Evolutionary conservation across 2,329 filamentous ascomycete species (phyloP).

Genomic region (Claviceps sp.): DNA sequence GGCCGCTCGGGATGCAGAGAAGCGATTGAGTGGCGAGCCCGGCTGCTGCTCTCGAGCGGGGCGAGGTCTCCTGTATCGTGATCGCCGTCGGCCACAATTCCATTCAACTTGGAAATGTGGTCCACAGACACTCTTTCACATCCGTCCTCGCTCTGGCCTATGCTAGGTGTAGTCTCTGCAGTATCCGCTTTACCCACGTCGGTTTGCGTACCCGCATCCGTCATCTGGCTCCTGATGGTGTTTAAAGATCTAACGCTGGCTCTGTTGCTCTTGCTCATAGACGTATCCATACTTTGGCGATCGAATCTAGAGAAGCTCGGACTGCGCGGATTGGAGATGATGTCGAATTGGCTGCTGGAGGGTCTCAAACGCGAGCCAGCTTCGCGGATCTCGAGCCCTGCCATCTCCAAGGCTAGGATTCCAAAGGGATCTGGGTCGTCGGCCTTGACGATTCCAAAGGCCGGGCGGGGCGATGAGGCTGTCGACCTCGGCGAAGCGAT

Average conservation of each 20-base stretch:
- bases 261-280: slow-evolving; percentile 44
- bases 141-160: slow-evolving; percentile 39
- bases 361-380: slow-evolving; percentile 62
- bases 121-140: slow-evolving; percentile 28
- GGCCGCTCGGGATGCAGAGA: slow-evolving; percentile 5
- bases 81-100: slow-evolving; percentile 31
- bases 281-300: slow-evolving; percentile 58
- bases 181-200: slow-evolving; percentile 30
- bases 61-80: slow-evolving; percentile 46
- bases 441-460: slow-evolving; percentile 65
- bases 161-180: slow-evolving; percentile 41
- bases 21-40: slow-evolving; percentile 20
- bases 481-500: slow-evolving; percentile 33
- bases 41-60: slow-evolving; percentile 32
- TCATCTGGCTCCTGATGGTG: slow-evolving; percentile 57
- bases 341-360: slow-evolving; percentile 69
- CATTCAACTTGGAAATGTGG: slow-evolving; percentile 16
- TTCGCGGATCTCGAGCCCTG: slow-evolving; percentile 79
- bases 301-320: slow-evolving; percentile 48
- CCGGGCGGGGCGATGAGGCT: slow-evolving; percentile 25
- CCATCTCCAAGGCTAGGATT: slow-evolving; percentile 78
- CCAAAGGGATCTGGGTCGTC: slow-evolving; percentile 89
- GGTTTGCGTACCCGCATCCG: slow-evolving; percentile 54
- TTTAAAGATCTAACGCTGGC: slow-evolving; percentile 64
- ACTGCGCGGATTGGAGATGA: slow-evolving; percentile 62